Base-by-base conservation (phyloP, 768 basidiomycete species). In the Termitomyces sp. region DNA sequence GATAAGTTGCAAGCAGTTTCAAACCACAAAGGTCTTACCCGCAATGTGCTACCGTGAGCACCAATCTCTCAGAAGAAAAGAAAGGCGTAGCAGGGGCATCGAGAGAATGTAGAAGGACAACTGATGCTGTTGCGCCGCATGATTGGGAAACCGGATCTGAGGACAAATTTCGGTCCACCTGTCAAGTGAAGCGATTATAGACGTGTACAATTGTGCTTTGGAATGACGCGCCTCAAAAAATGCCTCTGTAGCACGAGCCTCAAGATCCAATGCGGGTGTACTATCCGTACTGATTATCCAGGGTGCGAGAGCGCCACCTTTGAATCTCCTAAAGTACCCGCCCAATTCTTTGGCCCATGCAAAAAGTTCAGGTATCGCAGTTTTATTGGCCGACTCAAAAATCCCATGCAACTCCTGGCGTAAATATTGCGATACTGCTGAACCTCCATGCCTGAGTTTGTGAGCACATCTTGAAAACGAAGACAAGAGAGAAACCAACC, bases 251-350 rank as follows among this genome's bases (percentile, higher is more conserved):
- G 91, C 85, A 37, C 95, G 84, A 61, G 94, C 89, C 67, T 95
- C 92, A 42, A 98, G 72, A 63, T 94, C 89, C 68, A 92, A 72
- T 22, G 70, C 69, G 30, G 72, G 72, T 15, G 70, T 62, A 42
- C 67, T 67, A 39, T 75, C 69, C 12, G 71, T 65, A 12, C 62
- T 61, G 37, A 74, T 63, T 30, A 82, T 74, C 91, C 90, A 93
- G 12, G 89, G 88, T 3, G 79, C 68, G 33, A 97, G 76, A 2
- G 79, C 85, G 12, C 95, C 95, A 8, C 95, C 95, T 63, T 75
- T 79, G 73, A 91, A 98, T 51, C 95, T 83, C 66, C 87, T 89
- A 71, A 95, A 98, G 71, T 98, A 98, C 16, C 95, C 95, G 7
- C 93, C 93, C 6, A 88, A 70, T 66, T 87, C 85, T 63, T 88